Conservation (phyloP, 305 asterid genomes). For the Euphrasia arctica region DNA sequence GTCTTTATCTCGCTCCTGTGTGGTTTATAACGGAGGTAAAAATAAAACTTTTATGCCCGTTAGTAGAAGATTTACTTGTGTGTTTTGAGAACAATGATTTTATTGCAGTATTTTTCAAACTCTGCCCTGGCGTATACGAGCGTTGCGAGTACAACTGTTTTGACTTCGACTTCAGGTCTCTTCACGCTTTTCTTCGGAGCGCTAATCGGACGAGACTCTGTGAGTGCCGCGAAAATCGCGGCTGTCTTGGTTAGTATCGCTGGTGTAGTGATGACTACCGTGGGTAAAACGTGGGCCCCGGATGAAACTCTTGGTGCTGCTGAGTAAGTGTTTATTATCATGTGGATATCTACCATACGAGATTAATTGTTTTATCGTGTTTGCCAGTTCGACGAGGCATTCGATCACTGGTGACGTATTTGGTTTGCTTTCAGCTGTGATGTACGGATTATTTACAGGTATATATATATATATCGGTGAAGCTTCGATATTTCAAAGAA, state of each 20-base stretch:
- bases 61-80: too few relatives aligned
- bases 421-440: conserved; percentile 73
- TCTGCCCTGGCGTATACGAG: conserved; percentile 79
- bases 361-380: conserved; percentile 9
- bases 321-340: conserved; percentile 45
- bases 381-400: conserved; percentile 42
- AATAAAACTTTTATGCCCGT: conserved; percentile 24
- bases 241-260: conserved; percentile 65
- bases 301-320: conserved; percentile 52
- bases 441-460: conserved; percentile 78
- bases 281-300: conserved; percentile 73
- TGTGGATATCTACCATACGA: background rate
- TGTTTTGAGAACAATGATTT: too few relatives aligned
- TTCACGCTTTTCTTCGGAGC: conserved; percentile 80
- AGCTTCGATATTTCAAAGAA: background rate
- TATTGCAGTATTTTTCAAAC: conserved; percentile 64
- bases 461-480: conserved; percentile 13
- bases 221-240: conserved; percentile 44
- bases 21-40: conserved; percentile 80
- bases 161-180: conserved; percentile 77
- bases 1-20: conserved; percentile 65
- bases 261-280: conserved; percentile 76
- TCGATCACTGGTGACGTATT: conserved; percentile 58
- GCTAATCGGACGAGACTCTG: conserved; percentile 48
- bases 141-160: conserved; percentile 73